Conservation (phyloP, 2,329 filamentous ascomycete species). For the Penicillium sp. region DNA sequence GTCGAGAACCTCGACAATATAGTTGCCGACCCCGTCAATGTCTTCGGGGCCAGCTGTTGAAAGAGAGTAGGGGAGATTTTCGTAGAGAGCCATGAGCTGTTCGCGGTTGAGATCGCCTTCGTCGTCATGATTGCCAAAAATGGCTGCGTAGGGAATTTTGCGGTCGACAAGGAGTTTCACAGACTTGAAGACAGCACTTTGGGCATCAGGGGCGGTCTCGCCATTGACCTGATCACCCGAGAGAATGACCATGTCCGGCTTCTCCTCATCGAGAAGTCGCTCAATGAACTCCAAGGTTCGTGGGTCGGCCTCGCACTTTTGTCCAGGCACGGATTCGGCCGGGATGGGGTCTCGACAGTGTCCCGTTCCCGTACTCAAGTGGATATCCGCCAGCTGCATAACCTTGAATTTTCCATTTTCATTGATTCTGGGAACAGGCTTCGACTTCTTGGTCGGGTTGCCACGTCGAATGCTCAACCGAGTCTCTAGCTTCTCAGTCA, state of each 20-base stretch:
- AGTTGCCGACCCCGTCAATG: slow-evolving; percentile 91
- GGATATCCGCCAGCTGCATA: slow-evolving; percentile 91
- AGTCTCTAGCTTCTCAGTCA: slow-evolving; percentile 63
- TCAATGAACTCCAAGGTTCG: slow-evolving; percentile 87
- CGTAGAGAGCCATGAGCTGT: slow-evolving; percentile 80
- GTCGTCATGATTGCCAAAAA: slow-evolving; percentile 98
- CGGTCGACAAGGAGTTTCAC: slow-evolving; percentile 79
- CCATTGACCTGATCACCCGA: slow-evolving; percentile 96
- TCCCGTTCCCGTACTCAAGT: slow-evolving; percentile 87
- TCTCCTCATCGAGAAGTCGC: slow-evolving; percentile 84
- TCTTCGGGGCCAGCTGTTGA: slow-evolving; percentile 79
- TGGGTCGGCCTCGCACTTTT: slow-evolving; percentile 83
- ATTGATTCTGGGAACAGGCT: slow-evolving; percentile 72
- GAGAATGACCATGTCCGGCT: slow-evolving; percentile 86
- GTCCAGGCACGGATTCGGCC: slow-evolving; percentile 65
- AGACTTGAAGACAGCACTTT: slow-evolving; percentile 93
- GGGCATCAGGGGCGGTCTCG: slow-evolving; percentile 85
- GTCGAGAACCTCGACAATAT: slow-evolving; percentile 85
- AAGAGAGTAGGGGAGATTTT: slow-evolving; percentile 85
- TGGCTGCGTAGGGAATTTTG: slow-evolving; percentile 87
- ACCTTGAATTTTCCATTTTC: slow-evolving; percentile 97
- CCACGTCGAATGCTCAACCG: slow-evolving; percentile 80
- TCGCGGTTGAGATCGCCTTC: slow-evolving; percentile 77
- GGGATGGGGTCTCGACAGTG: slow-evolving; percentile 84
- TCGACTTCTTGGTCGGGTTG: slow-evolving; percentile 61